Conservation (phyloP, 352 stramenopile species). For the Phytopythium delawarense region DNA sequence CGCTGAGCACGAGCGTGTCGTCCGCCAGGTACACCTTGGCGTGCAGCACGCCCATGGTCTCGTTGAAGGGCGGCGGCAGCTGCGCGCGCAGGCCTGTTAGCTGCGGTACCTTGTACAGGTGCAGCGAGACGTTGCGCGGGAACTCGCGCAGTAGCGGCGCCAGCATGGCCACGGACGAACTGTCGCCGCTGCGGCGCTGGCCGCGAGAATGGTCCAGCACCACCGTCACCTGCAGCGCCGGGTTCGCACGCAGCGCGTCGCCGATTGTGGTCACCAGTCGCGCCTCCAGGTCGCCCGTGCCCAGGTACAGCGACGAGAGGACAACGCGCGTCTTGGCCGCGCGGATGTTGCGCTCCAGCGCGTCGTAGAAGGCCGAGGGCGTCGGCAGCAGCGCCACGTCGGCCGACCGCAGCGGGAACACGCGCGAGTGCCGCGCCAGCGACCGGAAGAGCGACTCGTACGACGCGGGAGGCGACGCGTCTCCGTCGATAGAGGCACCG, state of each 20-base stretch:
- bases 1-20: slow-evolving; percentile 74
- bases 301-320: slow-evolving; percentile 71
- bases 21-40: slow-evolving; percentile 85
- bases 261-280: slow-evolving; percentile 41
- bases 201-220: slow-evolving; percentile 72
- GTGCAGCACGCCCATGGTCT: slow-evolving; percentile 79
- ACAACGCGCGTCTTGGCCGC: slow-evolving; percentile 40
- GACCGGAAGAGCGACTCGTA: slow-evolving; percentile 55
- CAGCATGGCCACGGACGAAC: slow-evolving; percentile 64
- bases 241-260: slow-evolving; percentile 28
- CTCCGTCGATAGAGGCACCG: not conserved
- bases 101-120: slow-evolving; percentile 71
- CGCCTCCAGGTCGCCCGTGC: slow-evolving; percentile 50
- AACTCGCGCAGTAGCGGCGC: slow-evolving; percentile 40
- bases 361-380: slow-evolving; percentile 57
- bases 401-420: slow-evolving; percentile 58
- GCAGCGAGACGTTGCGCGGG: slow-evolving; percentile 47
- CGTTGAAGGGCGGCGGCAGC: slow-evolving; percentile 72
- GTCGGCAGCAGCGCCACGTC: slow-evolving; percentile 45
- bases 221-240: slow-evolving; percentile 50
- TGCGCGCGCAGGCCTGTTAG: slow-evolving; percentile 52
- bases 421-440: slow-evolving; percentile 40
- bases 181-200: slow-evolving; percentile 36
- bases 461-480: slow-evolving; percentile 2
- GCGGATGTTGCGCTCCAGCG: slow-evolving; percentile 54